Evolutionary conservation across 495 filamentous ascomycete species (phyloP).

Genomic region (Pyronema domesticum): DNA sequence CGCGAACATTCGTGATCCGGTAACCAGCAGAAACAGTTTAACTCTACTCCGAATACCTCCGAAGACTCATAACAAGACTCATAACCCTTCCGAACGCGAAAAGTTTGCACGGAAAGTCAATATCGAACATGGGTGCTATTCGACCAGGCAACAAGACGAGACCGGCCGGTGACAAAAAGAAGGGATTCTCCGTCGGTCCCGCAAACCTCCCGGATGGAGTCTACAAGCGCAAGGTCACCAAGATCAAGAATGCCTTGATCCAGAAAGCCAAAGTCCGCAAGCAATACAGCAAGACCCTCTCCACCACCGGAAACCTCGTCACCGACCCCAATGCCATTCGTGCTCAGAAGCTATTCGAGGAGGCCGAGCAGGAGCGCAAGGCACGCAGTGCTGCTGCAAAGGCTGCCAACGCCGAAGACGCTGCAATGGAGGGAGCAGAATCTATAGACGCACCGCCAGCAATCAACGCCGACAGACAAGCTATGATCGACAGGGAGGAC

Average conservation of each 20-base stretch:
- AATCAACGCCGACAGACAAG: conserved; percentile 55
- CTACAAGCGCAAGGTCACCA: conserved; percentile 81
- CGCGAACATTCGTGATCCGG: too few species aligned
- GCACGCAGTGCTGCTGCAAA: conserved; percentile 16
- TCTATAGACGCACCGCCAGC: conserved; percentile 26
- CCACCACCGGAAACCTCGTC: conserved; percentile 24
- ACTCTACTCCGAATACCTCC: not conserved
- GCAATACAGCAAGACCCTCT: conserved; percentile 74
- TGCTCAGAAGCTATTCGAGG: conserved; percentile 20
- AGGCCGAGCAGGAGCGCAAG: conserved; percentile 12
- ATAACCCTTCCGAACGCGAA: too few species aligned
- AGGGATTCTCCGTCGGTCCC: conserved; percentile 66
- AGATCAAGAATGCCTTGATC: conserved; percentile 81
- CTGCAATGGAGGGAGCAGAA: conserved; percentile 9
- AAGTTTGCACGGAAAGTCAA: too few species aligned
- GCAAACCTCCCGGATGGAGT: conserved; percentile 85
- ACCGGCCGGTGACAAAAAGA: conserved; percentile 34
- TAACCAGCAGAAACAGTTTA: not conserved
- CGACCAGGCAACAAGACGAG: not conserved
- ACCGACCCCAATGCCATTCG: conserved; percentile 14
- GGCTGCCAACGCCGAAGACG: conserved; percentile 3
- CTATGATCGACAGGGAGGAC: conserved; percentile 35
- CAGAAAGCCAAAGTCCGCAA: conserved; percentile 89
- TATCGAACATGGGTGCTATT: not conserved
- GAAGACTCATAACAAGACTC: not conserved